phyloP scores from a whole-genome alignment of 2,329 filamentous ascomycete genomes.

The Ceratocystis papillata region DNA sequence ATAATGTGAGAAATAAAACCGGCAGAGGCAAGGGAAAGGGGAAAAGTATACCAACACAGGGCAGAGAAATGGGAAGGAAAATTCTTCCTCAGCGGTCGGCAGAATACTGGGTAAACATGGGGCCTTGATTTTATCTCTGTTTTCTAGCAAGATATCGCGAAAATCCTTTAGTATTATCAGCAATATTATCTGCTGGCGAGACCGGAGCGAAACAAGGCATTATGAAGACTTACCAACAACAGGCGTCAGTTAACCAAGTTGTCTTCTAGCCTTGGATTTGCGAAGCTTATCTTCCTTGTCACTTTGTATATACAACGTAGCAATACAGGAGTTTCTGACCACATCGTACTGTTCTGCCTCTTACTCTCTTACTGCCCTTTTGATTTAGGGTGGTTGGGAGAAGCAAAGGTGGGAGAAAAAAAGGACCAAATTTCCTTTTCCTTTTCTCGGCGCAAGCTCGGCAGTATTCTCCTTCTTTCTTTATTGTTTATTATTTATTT shows the following conservation, averaged over 20 bases:
- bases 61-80: no score
- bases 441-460: constrained; percentile 14
- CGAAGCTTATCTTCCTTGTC: neutral
- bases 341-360: neutral
- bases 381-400: constrained; percentile 9
- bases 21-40: no score
- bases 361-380: neutral
- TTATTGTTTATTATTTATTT: neutral
- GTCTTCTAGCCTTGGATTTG: neutral
- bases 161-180: neutral
- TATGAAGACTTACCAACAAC: no score
- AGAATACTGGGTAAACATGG: no score
- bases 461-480: constrained; percentile 5
- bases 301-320: neutral
- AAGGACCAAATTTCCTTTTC: neutral
- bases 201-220: neutral
- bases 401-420: neutral
- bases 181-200: neutral
- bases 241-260: neutral
- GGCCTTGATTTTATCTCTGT: neutral
- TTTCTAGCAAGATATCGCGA: no score
- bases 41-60: no score
- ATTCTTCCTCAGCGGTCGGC: no score
- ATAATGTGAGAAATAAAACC: no score
- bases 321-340: neutral